Evolutionary conservation across 768 basidiomycete species (phyloP).

Genomic region (Hericium rajendrae): DNA sequence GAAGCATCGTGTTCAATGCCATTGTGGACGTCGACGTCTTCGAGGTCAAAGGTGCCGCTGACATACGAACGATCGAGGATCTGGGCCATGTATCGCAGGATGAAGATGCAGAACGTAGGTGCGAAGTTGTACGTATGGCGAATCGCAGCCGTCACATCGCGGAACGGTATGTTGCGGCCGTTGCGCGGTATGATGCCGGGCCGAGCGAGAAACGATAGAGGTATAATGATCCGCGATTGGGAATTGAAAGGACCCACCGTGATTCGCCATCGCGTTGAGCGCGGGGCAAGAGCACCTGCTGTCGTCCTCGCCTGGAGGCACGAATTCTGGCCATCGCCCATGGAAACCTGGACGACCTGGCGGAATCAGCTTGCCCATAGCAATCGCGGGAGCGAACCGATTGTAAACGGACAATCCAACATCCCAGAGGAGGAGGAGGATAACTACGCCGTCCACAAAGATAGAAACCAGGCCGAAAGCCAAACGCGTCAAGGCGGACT

Average conservation of each 20-base stretch:
- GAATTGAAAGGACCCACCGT: slow-evolving; percentile 35
- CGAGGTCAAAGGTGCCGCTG: slow-evolving; percentile 51
- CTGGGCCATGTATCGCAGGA: slow-evolving; percentile 49
- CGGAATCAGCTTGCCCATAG: slow-evolving; percentile 46
- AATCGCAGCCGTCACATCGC: slow-evolving; percentile 30
- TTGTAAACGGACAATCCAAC: slow-evolving; percentile 41
- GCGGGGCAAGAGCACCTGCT: slow-evolving; percentile 69
- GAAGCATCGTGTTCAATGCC: slow-evolving; percentile 68
- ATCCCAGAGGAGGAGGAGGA: slow-evolving; percentile 40
- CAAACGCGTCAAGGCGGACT: background rate
- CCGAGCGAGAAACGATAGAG: too few relatives aligned
- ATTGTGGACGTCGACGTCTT: slow-evolving; percentile 64
- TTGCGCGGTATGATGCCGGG: slow-evolving; percentile 41
- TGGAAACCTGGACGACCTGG: slow-evolving; percentile 44
- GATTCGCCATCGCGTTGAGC: slow-evolving; percentile 76
- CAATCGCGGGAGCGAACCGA: slow-evolving; percentile 36
- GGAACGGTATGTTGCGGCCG: slow-evolving; percentile 64
- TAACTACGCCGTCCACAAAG: slow-evolving; percentile 3
- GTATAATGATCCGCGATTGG: background rate
- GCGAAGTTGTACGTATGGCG: slow-evolving; percentile 60
- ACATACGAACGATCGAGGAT: slow-evolving; percentile 47
- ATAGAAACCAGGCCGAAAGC: background rate
- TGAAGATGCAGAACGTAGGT: slow-evolving; percentile 56
- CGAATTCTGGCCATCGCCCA: slow-evolving; percentile 63
- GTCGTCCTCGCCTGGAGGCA: slow-evolving; percentile 47